Evolutionary conservation across 495 filamentous ascomycete genomes (phyloP).

Genomic region (Tricharina praecox): DNA sequence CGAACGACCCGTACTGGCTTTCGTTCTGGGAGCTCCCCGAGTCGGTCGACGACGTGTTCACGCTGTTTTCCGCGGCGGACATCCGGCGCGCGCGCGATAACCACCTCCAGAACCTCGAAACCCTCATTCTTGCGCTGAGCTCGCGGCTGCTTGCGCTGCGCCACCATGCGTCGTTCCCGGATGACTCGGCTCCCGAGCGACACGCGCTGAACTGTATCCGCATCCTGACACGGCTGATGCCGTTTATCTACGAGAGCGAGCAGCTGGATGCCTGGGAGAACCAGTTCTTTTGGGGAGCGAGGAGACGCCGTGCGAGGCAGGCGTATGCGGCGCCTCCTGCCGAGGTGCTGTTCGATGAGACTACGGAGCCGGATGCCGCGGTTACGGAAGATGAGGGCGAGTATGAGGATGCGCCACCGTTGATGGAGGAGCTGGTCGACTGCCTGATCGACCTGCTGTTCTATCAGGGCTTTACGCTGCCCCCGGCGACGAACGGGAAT

Average conservation of each 20-base stretch:
- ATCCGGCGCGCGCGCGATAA: conserved; percentile 80
- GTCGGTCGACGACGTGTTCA: conserved; percentile 89
- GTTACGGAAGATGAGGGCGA: conserved; percentile 24
- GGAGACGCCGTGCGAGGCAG: conserved; percentile 44
- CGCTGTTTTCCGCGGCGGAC: conserved; percentile 82
- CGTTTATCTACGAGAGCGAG: conserved; percentile 85
- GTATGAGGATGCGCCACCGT: conserved; percentile 59
- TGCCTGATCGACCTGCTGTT: conserved; percentile 80
- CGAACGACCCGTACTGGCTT: conserved; percentile 84
- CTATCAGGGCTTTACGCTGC: conserved; percentile 76
- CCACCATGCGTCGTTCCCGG: conserved; percentile 78
- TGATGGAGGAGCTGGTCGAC: conserved; percentile 89
- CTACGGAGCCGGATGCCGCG: conserved; percentile 36
- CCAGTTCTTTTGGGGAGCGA: conserved; percentile 73
- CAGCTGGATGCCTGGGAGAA: conserved; percentile 76
- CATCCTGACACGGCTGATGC: conserved; percentile 76
- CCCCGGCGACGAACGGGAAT: conserved; percentile 40
- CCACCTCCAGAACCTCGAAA: conserved; percentile 79
- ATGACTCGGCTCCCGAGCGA: conserved; percentile 76
- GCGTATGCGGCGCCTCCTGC: conserved; percentile 33
- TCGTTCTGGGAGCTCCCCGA: conserved; percentile 98
- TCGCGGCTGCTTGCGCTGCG: conserved; percentile 65
- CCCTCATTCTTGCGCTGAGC: conserved; percentile 64
- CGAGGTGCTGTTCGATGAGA: conserved; percentile 81
- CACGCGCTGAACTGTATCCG: conserved; percentile 90